Evolutionary conservation across 164 flowering plant genomes (phyloP).

Genomic region (Malania oleifera): DNA sequence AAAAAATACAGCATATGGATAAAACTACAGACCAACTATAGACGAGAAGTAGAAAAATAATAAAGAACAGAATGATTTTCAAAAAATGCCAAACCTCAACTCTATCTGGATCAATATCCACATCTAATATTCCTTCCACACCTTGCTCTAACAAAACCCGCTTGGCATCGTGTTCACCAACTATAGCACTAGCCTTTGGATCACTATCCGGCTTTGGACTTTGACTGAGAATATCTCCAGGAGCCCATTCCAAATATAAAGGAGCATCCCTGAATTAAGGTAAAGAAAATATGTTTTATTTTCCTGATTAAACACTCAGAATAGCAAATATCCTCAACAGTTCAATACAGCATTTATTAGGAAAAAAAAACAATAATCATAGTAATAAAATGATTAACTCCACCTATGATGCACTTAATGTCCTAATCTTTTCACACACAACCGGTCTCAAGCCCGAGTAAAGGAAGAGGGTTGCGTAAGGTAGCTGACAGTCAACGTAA

Average conservation of each 20-base stretch:
- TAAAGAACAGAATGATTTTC: background rate
- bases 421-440: no score
- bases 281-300: background rate
- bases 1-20: background rate
- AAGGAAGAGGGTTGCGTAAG: no score
- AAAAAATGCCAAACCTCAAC: conserved; percentile 55
- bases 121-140: conserved; percentile 47
- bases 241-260: conserved; percentile 96
- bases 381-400: no score
- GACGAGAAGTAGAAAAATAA: background rate
- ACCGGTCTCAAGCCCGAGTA: no score
- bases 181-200: conserved; percentile 20
- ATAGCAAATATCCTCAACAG: background rate
- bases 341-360: background rate
- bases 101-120: conserved; percentile 78
- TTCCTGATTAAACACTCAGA: background rate
- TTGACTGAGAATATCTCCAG: conserved; percentile 52
- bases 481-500: no score
- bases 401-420: no score
- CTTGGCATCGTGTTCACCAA: conserved; percentile 58
- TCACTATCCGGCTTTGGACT: conserved; percentile 24
- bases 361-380: background rate
- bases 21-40: background rate
- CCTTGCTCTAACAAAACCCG: conserved; percentile 54
- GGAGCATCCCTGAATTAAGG: conserved; percentile 59